These are phyloP conservation scores for Vickermania ingenoplastis DNA, from an alignment of 208 protist species.

Conservation along the genomic window DNA sequence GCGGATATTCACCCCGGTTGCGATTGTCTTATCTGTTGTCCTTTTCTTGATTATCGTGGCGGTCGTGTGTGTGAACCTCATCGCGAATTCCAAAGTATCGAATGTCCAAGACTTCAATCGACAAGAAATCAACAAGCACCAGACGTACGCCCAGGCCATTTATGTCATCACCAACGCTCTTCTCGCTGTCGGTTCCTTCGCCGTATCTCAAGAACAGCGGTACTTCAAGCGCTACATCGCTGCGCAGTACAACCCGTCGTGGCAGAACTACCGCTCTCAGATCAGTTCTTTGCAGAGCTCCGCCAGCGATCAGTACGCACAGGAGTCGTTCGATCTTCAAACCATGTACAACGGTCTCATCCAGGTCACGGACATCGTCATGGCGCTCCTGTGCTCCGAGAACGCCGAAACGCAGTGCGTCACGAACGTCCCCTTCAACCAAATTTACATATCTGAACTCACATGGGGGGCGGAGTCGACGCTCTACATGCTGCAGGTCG, in stretches of 20 bases:
- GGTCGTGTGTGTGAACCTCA: not conserved
- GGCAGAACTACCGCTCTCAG: not conserved
- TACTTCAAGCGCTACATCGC: constrained; percentile 15
- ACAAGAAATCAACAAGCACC: not conserved
- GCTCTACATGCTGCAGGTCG: not conserved
- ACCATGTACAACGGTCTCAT: constrained; percentile 5
- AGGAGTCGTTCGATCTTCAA: not conserved
- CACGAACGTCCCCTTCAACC: not conserved
- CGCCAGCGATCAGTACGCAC: not conserved
- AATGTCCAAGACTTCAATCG: not conserved
- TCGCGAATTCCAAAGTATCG: not conserved
- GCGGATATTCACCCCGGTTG: not conserved
- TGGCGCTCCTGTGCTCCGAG: constrained; percentile 2
- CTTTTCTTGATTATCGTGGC: not conserved
- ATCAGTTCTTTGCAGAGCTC: not conserved
- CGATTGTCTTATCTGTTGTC: not conserved
- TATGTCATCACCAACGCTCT: constrained; percentile 1
- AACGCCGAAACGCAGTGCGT: not conserved
- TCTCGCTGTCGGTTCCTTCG: constrained; percentile 7
- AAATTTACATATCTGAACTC: constrained; percentile 1
- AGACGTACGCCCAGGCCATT: not conserved
- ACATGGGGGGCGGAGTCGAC: constrained; percentile 8
- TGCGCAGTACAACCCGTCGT: not conserved
- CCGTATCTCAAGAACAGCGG: constrained; percentile 1
- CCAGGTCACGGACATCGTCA: constrained; percentile 4